Evolutionary conservation across 495 filamentous ascomycete species (phyloP).

Genomic region (Penicillium samsonianum): DNA sequence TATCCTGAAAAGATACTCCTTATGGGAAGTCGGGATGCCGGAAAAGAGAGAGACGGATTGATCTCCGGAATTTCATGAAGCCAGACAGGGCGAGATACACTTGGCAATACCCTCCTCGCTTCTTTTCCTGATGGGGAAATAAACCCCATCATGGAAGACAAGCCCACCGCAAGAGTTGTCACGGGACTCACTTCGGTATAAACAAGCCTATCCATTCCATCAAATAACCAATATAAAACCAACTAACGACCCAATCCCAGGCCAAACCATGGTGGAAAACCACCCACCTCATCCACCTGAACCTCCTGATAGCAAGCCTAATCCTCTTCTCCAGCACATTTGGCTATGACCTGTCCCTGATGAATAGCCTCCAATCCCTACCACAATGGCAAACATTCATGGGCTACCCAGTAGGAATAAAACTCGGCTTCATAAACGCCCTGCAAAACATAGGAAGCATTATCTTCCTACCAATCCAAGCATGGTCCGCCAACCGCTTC

Average conservation of each 20-base stretch:
- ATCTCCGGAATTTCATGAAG: not conserved
- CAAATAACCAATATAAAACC: not conserved
- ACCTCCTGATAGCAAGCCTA: slow-evolving; percentile 3
- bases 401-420: slow-evolving; percentile 18
- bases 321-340: slow-evolving; percentile 14
- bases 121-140: not conserved
- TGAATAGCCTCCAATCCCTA: slow-evolving; percentile 27
- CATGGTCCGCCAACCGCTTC: slow-evolving; percentile 12
- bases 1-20: not conserved
- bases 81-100: not conserved
- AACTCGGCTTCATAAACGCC: slow-evolving; percentile 27
- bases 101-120: not conserved
- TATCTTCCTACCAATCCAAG: not conserved
- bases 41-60: not conserved
- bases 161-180: not conserved
- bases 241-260: not conserved
- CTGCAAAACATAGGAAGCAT: slow-evolving; percentile 21
- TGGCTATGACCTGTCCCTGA: slow-evolving; percentile 27
- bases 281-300: slow-evolving; percentile 3
- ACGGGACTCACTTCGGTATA: not conserved
- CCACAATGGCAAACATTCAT: slow-evolving; percentile 23
- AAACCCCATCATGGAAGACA: not conserved
- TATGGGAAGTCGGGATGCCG: not conserved
- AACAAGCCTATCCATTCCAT: not conserved
- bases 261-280: slow-evolving; percentile 9